Evolutionary conservation across 2,329 filamentous ascomycete genomes (phyloP).

Genomic region (Aspergillus felis): DNA sequence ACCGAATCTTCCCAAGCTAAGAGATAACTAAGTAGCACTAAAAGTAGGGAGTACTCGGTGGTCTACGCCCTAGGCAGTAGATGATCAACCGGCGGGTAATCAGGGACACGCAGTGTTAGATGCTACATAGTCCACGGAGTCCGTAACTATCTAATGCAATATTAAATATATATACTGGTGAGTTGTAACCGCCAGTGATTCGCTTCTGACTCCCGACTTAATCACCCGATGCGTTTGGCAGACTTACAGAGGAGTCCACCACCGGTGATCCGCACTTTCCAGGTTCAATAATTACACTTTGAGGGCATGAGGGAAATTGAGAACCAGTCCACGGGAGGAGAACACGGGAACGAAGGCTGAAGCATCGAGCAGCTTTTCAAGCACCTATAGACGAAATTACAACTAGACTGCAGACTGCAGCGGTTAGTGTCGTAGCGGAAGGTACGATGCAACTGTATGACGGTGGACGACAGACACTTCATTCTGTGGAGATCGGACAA

Average conservation of each 20-base stretch:
- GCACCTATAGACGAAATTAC: neutral
- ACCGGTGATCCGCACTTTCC: too few relatives aligned
- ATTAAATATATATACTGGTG: neutral
- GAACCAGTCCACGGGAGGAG: neutral
- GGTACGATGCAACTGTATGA: neutral
- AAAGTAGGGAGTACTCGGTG: neutral
- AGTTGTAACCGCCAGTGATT: neutral
- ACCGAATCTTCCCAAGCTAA: neutral
- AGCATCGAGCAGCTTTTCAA: conserved; percentile 4
- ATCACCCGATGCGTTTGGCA: neutral
- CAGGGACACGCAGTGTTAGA: neutral
- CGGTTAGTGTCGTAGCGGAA: neutral
- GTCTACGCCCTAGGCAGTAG: neutral
- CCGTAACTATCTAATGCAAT: neutral
- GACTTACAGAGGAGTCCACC: neutral
- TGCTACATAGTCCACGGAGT: neutral
- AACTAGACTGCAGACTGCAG: neutral
- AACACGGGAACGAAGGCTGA: conserved; percentile 9
- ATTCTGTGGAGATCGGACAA: neutral
- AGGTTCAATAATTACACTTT: too few relatives aligned
- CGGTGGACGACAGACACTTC: neutral
- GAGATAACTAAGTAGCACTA: neutral
- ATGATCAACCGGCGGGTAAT: neutral
- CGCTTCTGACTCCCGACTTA: neutral
- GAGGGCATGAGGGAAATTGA: neutral